Conservation (phyloP, 1,284 basidiomycete species). For the Abortiporus biennis region DNA sequence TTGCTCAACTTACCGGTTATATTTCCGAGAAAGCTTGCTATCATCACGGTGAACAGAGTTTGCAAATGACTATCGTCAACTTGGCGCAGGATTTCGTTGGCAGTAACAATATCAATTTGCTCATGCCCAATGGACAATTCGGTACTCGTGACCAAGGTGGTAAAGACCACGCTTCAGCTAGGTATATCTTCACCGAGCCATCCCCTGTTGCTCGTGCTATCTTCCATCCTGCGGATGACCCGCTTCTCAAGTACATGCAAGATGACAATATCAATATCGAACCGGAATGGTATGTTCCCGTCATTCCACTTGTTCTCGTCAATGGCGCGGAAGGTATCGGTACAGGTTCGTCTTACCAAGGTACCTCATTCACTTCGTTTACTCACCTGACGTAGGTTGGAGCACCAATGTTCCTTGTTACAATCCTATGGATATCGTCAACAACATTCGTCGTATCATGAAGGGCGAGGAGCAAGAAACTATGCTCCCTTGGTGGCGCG, state of each 20-base stretch:
- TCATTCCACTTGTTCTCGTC: constrained; percentile 85
- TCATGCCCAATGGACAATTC: constrained; percentile 92
- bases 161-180: constrained; percentile 93
- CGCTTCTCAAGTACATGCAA: constrained; percentile 76
- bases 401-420: constrained; percentile 92
- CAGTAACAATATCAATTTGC: constrained; percentile 92
- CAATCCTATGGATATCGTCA: constrained; percentile 89
- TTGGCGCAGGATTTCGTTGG: constrained; percentile 95
- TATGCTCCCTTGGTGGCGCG: constrained; percentile 98
- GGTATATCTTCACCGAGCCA: constrained; percentile 94
- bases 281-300: constrained; percentile 93
- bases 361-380: neutral
- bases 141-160: constrained; percentile 90
- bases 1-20: constrained; percentile 94
- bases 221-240: constrained; percentile 85
- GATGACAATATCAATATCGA: constrained; percentile 91
- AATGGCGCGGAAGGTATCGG: constrained; percentile 99
- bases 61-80: constrained; percentile 88
- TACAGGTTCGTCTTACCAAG: constrained; percentile 73
- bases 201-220: constrained; percentile 74
- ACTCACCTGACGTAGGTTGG: constrained; percentile 68
- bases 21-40: constrained; percentile 93
- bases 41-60: constrained; percentile 91
- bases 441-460: constrained; percentile 87
- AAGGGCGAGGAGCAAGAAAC: constrained; percentile 76